Percentiles rank a stretch among this genome's conserved stretches.
Evolutionary conservation across 2,329 filamentous ascomycete species (phyloP).

Genomic region (Aspergillus terreus): DNA sequence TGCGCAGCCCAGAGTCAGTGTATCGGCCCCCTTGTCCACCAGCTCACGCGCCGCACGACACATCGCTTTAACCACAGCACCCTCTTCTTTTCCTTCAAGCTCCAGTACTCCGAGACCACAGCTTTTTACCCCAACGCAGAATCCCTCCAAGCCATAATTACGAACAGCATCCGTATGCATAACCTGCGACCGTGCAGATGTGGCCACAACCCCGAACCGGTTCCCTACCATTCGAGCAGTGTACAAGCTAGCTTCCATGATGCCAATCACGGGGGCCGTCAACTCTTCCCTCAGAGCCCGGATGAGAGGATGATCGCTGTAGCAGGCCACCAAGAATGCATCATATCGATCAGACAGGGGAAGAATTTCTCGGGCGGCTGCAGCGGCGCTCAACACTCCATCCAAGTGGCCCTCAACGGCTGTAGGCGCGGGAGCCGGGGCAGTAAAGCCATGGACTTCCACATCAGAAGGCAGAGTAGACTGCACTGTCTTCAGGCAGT

Average conservation of each 20-base stretch:
- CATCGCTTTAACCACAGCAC: slow-evolving; percentile 23
- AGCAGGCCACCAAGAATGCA: slow-evolving; percentile 50
- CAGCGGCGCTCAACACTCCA: slow-evolving; percentile 49
- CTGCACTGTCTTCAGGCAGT: slow-evolving; percentile 43
- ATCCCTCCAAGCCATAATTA: slow-evolving; percentile 40
- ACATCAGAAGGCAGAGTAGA: slow-evolving; percentile 47
- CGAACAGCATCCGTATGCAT: slow-evolving; percentile 40
- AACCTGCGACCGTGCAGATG: slow-evolving; percentile 37
- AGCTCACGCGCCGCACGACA: slow-evolving; percentile 36
- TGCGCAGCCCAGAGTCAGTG: slow-evolving; percentile 45
- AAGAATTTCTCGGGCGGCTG: slow-evolving; percentile 39
- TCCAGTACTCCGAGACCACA: slow-evolving; percentile 45
- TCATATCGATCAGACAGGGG: slow-evolving; percentile 43
- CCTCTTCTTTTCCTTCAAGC: slow-evolving; percentile 30
- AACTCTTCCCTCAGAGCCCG: slow-evolving; percentile 47
- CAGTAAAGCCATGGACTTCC: slow-evolving; percentile 49
- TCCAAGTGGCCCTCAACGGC: slow-evolving; percentile 52
- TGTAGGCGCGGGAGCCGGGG: slow-evolving; percentile 46
- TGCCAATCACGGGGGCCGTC: slow-evolving; percentile 44
- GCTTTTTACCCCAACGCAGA: slow-evolving; percentile 42
- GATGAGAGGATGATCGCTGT: slow-evolving; percentile 47
- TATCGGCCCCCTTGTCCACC: slow-evolving; percentile 42
- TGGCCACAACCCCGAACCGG: slow-evolving; percentile 45
- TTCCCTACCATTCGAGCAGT: slow-evolving; percentile 48
- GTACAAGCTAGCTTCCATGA: slow-evolving; percentile 52